Conservation (phyloP, 148 eudicot genomes). For the Salicornia ramosissima region DNA sequence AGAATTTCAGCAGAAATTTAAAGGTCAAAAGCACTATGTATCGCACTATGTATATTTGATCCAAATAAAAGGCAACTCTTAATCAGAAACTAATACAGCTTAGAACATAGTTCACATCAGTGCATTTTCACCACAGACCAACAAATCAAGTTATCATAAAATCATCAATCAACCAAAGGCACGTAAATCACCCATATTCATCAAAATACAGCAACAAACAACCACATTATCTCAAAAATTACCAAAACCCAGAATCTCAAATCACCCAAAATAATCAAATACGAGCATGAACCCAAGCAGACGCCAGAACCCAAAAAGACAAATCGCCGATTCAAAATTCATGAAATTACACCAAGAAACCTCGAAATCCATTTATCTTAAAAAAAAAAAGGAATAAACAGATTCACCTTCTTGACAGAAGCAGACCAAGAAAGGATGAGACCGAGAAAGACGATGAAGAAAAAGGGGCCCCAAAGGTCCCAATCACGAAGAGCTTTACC, state of each 20-base stretch:
- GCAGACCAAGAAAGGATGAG: constrained; percentile 96
- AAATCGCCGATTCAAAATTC: background rate
- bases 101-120: too few relatives aligned
- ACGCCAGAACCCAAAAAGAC: background rate
- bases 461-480: constrained; percentile 99
- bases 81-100: too few relatives aligned
- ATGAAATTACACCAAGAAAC: background rate
- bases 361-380: background rate
- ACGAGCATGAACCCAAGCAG: background rate
- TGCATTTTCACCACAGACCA: too few relatives aligned
- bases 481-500: constrained; percentile 94
- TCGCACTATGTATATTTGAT: too few relatives aligned
- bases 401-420: constrained; percentile 73
- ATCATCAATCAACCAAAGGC: background rate
- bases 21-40: too few relatives aligned
- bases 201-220: background rate
- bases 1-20: background rate
- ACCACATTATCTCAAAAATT: background rate
- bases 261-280: background rate
- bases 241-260: background rate
- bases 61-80: too few relatives aligned
- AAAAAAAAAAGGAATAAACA: background rate
- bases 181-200: background rate
- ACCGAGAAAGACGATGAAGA: constrained; percentile 93
- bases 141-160: background rate